phyloP scores from a whole-genome alignment of 1,284 basidiomycete genomes.

The Ceratobasidium sp. region DNA sequence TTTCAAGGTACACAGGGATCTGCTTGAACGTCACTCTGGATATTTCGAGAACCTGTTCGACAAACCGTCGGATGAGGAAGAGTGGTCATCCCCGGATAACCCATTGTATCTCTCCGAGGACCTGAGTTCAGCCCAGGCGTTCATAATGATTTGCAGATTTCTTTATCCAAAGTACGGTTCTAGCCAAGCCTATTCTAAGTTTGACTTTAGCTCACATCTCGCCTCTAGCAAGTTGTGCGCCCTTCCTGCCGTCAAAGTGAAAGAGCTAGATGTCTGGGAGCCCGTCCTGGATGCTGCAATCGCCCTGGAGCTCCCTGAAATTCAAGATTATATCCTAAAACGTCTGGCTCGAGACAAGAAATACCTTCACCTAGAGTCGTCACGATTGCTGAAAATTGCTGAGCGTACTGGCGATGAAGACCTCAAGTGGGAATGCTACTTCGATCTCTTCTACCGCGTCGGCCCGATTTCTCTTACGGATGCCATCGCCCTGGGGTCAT shows the following conservation, averaged over 20 bases:
- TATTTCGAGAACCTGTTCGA: neutral
- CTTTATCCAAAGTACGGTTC: slow-evolving; percentile 11
- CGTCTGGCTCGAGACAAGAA: neutral
- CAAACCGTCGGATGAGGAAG: neutral
- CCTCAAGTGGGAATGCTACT: neutral
- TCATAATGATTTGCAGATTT: slow-evolving; percentile 2
- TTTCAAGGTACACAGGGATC: neutral
- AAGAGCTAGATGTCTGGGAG: neutral
- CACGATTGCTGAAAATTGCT: neutral
- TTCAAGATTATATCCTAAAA: neutral
- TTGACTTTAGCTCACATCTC: neutral
- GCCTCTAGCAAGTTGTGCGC: neutral
- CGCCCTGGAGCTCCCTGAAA: neutral
- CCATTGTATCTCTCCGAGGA: neutral
- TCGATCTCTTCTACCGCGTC: too few relatives aligned
- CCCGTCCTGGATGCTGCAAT: slow-evolving; percentile 8
- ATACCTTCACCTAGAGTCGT: neutral
- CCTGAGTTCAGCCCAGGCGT: neutral
- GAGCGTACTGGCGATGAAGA: neutral
- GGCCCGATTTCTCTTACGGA: too few relatives aligned
- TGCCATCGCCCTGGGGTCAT: too few relatives aligned
- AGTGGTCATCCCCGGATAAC: neutral
- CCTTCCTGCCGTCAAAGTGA: neutral
- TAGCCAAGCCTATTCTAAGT: neutral
- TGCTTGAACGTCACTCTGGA: neutral